Evolutionary conservation across 2,329 filamentous ascomycete genomes (phyloP).

Genomic region (Aspergillus ochraceus): DNA sequence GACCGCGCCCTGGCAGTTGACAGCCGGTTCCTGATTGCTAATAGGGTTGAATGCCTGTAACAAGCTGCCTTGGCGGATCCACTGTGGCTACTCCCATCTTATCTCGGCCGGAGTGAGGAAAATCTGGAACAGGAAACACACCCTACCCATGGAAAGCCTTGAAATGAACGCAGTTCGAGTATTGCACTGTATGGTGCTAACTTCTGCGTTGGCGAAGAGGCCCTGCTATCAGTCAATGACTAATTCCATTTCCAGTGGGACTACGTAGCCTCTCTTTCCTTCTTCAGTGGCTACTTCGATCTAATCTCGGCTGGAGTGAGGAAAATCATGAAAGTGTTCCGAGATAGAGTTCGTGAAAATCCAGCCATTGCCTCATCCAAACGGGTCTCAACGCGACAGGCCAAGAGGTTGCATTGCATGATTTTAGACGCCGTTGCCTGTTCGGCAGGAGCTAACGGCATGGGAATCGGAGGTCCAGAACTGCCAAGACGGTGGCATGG

Average conservation of each 20-base stretch:
- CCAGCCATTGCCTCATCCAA: too few relatives aligned
- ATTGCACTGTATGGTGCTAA: too few relatives aligned
- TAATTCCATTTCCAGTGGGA: too few relatives aligned
- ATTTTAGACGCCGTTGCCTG: neutral
- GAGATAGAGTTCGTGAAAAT: too few relatives aligned
- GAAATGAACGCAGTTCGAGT: too few relatives aligned
- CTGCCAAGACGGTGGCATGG: neutral
- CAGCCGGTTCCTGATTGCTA: neutral
- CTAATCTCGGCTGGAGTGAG: too few relatives aligned
- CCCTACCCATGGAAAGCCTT: neutral
- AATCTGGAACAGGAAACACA: too few relatives aligned
- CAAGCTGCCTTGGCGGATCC: neutral
- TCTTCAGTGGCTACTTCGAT: too few relatives aligned
- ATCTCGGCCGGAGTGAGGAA: neutral
- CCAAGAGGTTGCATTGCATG: neutral
- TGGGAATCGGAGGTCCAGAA: neutral
- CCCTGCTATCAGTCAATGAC: too few relatives aligned
- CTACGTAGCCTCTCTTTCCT: too few relatives aligned
- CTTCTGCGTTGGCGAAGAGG: too few relatives aligned
- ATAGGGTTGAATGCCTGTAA: neutral
- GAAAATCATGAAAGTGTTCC: too few relatives aligned
- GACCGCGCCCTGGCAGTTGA: neutral
- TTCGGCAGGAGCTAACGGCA: neutral
- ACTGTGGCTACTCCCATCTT: neutral
- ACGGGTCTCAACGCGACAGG: neutral